A percentile compares a stretch with the other conserved stretches of the same genome.
phyloP scores from a whole-genome alignment of 2,329 filamentous ascomycete genomes.

The Xylariaceae sp. region DNA sequence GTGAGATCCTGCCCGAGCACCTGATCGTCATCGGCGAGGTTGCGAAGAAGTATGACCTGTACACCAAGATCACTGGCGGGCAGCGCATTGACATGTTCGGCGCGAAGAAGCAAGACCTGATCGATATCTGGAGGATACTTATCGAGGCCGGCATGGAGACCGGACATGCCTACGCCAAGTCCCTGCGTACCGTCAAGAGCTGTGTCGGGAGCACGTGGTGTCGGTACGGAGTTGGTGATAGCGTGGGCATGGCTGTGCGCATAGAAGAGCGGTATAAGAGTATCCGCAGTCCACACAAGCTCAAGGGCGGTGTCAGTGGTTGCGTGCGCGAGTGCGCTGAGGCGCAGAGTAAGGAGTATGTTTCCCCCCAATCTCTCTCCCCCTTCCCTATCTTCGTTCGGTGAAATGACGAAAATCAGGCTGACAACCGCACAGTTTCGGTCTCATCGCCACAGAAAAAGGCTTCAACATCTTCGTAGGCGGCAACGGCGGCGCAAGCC shows the following conservation, averaged over 20 bases:
- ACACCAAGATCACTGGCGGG: constrained; percentile 91
- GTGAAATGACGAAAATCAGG: not conserved
- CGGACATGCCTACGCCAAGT: constrained; percentile 90
- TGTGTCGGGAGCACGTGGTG: constrained; percentile 94
- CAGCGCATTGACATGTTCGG: constrained; percentile 95
- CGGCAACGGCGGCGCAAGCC: constrained; percentile 88
- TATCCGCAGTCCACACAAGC: constrained; percentile 86
- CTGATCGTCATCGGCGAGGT: constrained; percentile 84
- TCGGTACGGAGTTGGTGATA: constrained; percentile 85
- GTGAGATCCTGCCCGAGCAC: constrained; percentile 87
- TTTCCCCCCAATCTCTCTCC: constrained; percentile 18
- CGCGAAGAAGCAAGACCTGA: constrained; percentile 84
- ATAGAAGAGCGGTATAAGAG: constrained; percentile 92
- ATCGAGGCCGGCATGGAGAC: constrained; percentile 88
- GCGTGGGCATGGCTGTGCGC: constrained; percentile 87
- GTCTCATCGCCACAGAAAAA: constrained; percentile 89
- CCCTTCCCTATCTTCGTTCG: not conserved
- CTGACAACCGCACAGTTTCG: constrained; percentile 64
- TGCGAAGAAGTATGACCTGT: constrained; percentile 82
- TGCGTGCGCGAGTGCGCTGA: constrained; percentile 94
- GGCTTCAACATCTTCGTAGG: constrained; percentile 93
- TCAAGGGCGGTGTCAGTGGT: constrained; percentile 88
- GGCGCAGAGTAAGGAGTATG: constrained; percentile 88
- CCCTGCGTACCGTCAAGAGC: constrained; percentile 86
- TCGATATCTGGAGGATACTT: constrained; percentile 80